These are phyloP conservation scores for Chlorella variabilis DNA, from an alignment of 163 green algal species.

Conservation along the genomic window DNA sequence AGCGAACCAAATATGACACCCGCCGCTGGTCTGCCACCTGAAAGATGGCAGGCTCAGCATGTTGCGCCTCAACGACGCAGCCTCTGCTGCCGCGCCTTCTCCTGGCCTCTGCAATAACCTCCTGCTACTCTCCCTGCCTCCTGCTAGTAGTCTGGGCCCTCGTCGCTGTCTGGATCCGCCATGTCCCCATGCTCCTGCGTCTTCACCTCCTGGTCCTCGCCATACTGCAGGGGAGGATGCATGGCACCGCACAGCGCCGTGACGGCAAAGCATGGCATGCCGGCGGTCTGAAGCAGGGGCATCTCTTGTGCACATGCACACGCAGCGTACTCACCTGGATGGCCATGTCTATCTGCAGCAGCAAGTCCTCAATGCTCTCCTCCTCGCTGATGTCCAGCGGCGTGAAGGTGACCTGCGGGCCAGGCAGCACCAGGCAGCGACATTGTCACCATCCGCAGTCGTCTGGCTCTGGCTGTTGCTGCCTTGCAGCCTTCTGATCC, in stretches of 20 bases:
- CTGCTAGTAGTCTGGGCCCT: constrained; percentile 19
- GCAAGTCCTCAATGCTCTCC: constrained; percentile 69
- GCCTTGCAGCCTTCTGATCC: too few species aligned
- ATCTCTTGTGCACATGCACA: neutral
- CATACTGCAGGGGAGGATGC: constrained; percentile 75
- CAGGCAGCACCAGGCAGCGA: too few species aligned
- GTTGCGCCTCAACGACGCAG: too few species aligned
- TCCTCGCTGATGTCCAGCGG: constrained; percentile 91
- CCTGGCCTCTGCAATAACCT: too few species aligned
- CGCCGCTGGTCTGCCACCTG: too few species aligned
- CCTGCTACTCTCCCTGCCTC: too few species aligned
- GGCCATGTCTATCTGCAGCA: constrained; percentile 83
- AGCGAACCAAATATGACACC: too few species aligned
- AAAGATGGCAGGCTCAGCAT: too few species aligned
- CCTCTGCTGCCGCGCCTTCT: too few species aligned
- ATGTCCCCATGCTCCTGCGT: constrained; percentile 46
- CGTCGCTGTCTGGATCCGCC: constrained; percentile 17
- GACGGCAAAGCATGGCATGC: neutral
- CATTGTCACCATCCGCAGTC: too few species aligned
- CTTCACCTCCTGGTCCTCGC: constrained; percentile 90
- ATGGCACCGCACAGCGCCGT: neutral
- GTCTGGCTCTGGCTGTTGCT: too few species aligned
- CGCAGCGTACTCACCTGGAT: too few species aligned
- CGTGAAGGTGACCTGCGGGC: constrained; percentile 94
- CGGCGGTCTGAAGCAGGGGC: neutral